Base-by-base conservation (phyloP, 129 eudicot genomes). In the Lactuca saligna region DNA sequence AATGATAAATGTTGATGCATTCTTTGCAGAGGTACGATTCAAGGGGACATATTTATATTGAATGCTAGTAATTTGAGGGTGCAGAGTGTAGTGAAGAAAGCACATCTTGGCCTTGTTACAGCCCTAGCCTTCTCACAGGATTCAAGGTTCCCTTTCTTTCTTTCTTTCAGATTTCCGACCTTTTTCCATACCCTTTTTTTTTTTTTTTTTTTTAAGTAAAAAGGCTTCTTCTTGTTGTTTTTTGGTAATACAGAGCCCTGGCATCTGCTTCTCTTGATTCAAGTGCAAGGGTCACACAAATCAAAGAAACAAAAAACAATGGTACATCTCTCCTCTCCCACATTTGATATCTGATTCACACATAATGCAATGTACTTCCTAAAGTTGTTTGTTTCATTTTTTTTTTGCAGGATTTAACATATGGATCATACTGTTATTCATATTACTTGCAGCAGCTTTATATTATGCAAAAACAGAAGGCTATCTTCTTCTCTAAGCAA, bases 61-160 rank as follows among this genome's bases (percentile, higher is more conserved):
- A 71, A 78, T 72, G 84, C 96, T 51, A 50, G 75, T 12, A 86
- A 37, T 54, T 74, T 92, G 89, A 76, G 70, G 68, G 83, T 84
- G 57, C 89, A 81, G 13, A 82, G 79, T 41, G 65, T 65, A 49
- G 81, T 86, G 8, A 92, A 75, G 63, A 88, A 81, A 76, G 96
- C 98, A 54, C 98, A 92, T 83, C 74, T 92, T 48, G 96, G 91
- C 72, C 82, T 92, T 49, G 90, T 92, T 48, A 92, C 98, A 63
- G 83, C 96, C 61, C 71, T 92, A 69, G 65, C 75, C 15, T 92
- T 92, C 80, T 86, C 98, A 48, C 83, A 61, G 33, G 96, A 89
- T 81, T 88, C 98, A 63, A 88, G 95, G 98, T 92, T 42, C 3
- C 7, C 17, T 48, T 63, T 55, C 20, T 61, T 29, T 31, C 11